Conservation (phyloP, 495 filamentous ascomycete species). For the Thermochaetoides thermophila region DNA sequence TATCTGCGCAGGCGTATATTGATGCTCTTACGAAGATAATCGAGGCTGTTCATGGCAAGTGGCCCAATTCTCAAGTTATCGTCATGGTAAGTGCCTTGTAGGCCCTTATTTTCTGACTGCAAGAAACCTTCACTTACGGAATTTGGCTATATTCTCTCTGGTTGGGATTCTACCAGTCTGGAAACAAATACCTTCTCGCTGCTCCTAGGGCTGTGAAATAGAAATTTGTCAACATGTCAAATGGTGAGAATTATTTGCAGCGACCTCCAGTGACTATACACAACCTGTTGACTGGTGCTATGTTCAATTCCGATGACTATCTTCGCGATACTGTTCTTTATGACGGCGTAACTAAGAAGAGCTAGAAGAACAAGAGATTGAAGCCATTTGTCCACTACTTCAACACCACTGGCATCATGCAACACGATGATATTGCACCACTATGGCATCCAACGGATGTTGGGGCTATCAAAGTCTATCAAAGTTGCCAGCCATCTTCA, state of each 20-base stretch:
- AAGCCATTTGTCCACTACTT: conserved; percentile 52
- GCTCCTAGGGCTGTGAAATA: conserved; percentile 32
- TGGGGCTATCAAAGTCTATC: conserved; percentile 53
- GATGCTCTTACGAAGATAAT: conserved; percentile 45
- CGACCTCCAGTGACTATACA: not conserved
- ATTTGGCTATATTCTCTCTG: conserved; percentile 39
- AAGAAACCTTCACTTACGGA: not conserved
- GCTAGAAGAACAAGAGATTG: conserved; percentile 15
- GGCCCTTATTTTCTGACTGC: not conserved
- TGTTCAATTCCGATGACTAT: conserved; percentile 36
- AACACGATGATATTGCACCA: conserved; percentile 55
- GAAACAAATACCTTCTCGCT: conserved; percentile 37
- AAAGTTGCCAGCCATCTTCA: conserved; percentile 53
- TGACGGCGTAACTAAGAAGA: conserved; percentile 29
- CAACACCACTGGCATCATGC: conserved; percentile 50
- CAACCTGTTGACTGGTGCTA: not conserved
- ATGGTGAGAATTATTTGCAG: conserved; percentile 11
- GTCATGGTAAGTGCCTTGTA: conserved; percentile 41
- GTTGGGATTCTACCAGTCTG: conserved; percentile 39
- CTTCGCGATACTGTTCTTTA: conserved; percentile 27
- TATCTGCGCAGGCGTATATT: conserved; percentile 37
- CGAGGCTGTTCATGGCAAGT: conserved; percentile 43
- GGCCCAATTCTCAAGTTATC: conserved; percentile 47
- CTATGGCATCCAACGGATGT: conserved; percentile 51
- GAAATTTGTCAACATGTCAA: conserved; percentile 41